These are phyloP conservation scores for Pichia nakasei DNA, from an alignment of 805 yeast species.

Conservation along the genomic window DNA sequence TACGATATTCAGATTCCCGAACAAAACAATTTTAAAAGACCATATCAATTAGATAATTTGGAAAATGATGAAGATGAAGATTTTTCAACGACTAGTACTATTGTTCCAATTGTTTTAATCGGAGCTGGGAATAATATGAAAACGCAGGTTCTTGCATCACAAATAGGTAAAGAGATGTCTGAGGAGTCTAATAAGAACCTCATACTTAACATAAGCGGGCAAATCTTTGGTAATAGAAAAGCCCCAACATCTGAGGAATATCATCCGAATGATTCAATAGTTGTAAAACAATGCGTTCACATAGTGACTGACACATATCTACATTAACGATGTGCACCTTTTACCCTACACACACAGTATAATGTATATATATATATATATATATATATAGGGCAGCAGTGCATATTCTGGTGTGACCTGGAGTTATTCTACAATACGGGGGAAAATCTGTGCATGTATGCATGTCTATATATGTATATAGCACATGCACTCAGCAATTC, in stretches of 20 bases:
- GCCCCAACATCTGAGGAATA: neutral
- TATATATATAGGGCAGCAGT: too few relatives aligned
- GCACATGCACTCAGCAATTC: too few relatives aligned
- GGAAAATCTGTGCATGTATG: too few relatives aligned
- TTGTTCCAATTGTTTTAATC: conserved; percentile 28
- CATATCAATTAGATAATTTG: conserved; percentile 9
- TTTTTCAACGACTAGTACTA: conserved; percentile 5
- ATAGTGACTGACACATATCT: neutral
- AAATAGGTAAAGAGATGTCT: conserved; percentile 36
- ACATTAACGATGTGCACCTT: too few relatives aligned
- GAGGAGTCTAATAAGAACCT: conserved; percentile 30
- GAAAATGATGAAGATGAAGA: conserved; percentile 5
- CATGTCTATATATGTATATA: too few relatives aligned
- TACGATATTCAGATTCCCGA: conserved; percentile 33
- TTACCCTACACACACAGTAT: too few relatives aligned
- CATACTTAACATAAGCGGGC: conserved; percentile 38
- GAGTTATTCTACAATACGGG: too few relatives aligned
- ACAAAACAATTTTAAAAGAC: conserved; percentile 12
- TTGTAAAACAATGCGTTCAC: conserved; percentile 5
- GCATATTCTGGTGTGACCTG: too few relatives aligned
- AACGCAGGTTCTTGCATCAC: conserved; percentile 38
- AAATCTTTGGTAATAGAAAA: conserved; percentile 28
- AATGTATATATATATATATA: too few relatives aligned
- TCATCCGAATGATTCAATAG: conserved; percentile 1
- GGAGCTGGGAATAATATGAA: conserved; percentile 39